Evolutionary conservation across 768 basidiomycete genomes (phyloP).

Genomic region (Termitomyces sp.): DNA sequence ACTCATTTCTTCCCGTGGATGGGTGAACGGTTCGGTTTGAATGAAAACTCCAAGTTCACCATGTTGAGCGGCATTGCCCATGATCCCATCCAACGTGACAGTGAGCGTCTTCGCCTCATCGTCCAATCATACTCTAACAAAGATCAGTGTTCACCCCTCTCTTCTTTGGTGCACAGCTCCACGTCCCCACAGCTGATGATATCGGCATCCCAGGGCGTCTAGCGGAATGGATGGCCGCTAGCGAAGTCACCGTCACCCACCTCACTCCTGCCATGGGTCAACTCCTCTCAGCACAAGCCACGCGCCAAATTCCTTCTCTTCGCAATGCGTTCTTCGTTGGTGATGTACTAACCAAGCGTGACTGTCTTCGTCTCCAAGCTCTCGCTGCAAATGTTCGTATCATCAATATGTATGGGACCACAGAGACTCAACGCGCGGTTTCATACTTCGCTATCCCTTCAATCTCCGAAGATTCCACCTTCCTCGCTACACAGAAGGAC

Average conservation of each 20-base stretch:
- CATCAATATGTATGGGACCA: slow-evolving; percentile 99
- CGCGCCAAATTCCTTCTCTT: slow-evolving; percentile 86
- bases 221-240: slow-evolving; percentile 97
- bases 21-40: slow-evolving; percentile 80
- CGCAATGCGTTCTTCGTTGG: slow-evolving; percentile 96
- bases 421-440: slow-evolving; percentile 98
- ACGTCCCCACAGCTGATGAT: slow-evolving; percentile 95
- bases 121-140: slow-evolving; percentile 6
- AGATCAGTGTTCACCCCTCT: slow-evolving; percentile 91
- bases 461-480: slow-evolving; percentile 79
- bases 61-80: slow-evolving; percentile 99
- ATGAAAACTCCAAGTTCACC: slow-evolving; percentile 80
- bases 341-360: slow-evolving; percentile 97
- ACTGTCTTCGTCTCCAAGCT: slow-evolving; percentile 90
- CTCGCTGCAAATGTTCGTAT: slow-evolving; percentile 91
- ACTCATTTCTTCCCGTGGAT: slow-evolving; percentile 99
- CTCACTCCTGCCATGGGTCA: slow-evolving; percentile 99
- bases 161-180: slow-evolving; percentile 93
- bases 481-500: slow-evolving; percentile 92
- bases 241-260: slow-evolving; percentile 91
- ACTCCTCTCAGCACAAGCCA: slow-evolving; percentile 76
- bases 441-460: slow-evolving; percentile 94
- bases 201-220: slow-evolving; percentile 96
- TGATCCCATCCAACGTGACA: slow-evolving; percentile 98
- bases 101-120: slow-evolving; percentile 50